Evolutionary conservation across 768 basidiomycete species (phyloP).

Genomic region (Russula sp.): DNA sequence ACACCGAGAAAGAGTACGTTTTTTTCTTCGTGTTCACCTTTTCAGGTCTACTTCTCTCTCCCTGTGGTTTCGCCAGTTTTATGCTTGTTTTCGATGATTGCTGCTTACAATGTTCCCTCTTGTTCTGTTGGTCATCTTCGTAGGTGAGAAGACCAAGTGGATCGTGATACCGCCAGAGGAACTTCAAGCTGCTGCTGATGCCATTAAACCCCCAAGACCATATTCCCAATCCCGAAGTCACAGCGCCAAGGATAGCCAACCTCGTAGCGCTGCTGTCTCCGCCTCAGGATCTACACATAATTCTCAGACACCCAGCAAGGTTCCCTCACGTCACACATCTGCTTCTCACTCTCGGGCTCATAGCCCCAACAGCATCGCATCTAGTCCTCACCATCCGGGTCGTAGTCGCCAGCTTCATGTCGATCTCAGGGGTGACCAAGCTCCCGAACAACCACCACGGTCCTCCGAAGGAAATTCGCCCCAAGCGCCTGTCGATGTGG

Average conservation of each 20-base stretch:
- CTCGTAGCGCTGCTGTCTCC: conserved; percentile 33
- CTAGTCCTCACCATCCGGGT: conserved; percentile 44
- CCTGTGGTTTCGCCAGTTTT: conserved; percentile 13
- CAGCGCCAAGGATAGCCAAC: conserved; percentile 31
- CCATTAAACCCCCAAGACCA: conserved; percentile 33
- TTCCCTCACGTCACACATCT: conserved; percentile 39
- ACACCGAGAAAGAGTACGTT: conserved; percentile 42
- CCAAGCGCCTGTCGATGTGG: conserved; percentile 18
- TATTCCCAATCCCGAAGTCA: conserved; percentile 35
- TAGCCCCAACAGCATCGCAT: conserved; percentile 48
- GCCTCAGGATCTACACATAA: conserved; percentile 36
- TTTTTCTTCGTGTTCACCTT: conserved; percentile 10
- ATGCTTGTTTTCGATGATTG: conserved; percentile 9
- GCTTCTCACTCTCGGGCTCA: conserved; percentile 46
- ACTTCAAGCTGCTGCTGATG: conserved; percentile 53
- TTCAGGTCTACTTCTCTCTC: conserved; percentile 7
- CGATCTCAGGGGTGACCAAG: conserved; percentile 5
- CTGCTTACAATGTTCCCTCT: conserved; percentile 15
- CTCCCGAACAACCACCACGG: conserved; percentile 16
- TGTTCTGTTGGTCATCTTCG: conserved; percentile 13
- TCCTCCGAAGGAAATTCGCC: conserved; percentile 26
- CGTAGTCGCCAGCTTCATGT: conserved; percentile 26
- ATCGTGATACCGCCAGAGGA: conserved; percentile 55
- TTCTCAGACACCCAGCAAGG: conserved; percentile 42
- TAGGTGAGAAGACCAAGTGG: conserved; percentile 61